Evolutionary conservation across 2,329 filamentous ascomycete genomes (phyloP).

Genomic region (Hypocreales sp.): DNA sequence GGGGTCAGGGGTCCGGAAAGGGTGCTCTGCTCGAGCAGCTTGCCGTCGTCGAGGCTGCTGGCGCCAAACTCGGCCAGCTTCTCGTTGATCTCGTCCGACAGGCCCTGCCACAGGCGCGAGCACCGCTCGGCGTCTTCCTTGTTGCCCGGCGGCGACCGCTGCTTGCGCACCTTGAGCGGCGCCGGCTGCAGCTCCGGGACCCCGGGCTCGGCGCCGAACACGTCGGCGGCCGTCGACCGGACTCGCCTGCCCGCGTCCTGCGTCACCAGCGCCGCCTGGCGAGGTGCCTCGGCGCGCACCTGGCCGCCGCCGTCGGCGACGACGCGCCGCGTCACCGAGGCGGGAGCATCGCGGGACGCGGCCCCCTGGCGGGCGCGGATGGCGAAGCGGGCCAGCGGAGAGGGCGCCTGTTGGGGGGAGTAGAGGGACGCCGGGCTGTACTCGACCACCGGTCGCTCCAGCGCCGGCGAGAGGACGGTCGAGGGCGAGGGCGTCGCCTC

Average conservation of each 20-base stretch:
- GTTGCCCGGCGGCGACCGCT: background rate
- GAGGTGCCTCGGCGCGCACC: too few species aligned
- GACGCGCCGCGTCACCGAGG: too few species aligned
- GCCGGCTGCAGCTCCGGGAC: conserved; percentile 9
- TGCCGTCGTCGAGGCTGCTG: background rate
- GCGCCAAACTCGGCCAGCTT: conserved; percentile 1
- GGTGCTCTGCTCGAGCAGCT: background rate
- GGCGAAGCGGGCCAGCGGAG: too few species aligned
- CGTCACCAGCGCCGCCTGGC: too few species aligned
- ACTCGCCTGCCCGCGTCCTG: too few species aligned
- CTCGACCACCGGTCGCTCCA: conserved; percentile 2
- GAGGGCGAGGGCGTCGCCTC: background rate
- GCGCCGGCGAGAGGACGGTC: background rate
- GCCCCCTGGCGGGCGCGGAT: too few species aligned
- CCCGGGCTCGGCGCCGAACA: conserved; percentile 7
- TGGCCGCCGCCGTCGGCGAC: too few species aligned
- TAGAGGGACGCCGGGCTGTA: conserved; percentile 2
- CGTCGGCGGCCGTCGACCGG: conserved; percentile 8
- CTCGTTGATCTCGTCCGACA: conserved; percentile 2
- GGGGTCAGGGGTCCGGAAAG: background rate
- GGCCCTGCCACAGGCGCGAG: conserved; percentile 4
- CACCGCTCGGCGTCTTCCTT: conserved; percentile 4
- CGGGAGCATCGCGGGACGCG: too few species aligned
- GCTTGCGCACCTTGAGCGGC: conserved; percentile 9
- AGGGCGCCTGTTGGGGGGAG: too few species aligned